A percentile compares a stretch with the other conserved stretches of the same genome.
These are phyloP conservation scores for Eucalyptus pauciflora DNA, from an alignment of 345 rosid species.

Conservation along the genomic window DNA sequence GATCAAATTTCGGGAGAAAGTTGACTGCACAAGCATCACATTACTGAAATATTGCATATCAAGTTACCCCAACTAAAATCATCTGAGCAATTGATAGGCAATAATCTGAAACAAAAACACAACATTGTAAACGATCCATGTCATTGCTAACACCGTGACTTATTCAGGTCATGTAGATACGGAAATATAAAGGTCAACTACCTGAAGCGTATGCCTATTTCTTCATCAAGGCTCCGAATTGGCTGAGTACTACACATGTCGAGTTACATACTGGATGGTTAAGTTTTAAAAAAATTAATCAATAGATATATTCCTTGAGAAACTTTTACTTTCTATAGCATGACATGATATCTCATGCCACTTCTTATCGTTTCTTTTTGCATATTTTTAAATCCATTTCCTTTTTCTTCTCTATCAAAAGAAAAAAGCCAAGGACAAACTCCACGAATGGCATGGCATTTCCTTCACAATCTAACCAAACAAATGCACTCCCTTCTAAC, in stretches of 20 bases:
- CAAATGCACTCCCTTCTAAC: not conserved
- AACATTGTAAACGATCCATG: not conserved
- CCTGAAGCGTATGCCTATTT: not conserved
- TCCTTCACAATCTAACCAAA: not conserved
- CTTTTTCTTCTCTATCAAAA: not conserved
- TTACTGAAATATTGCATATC: not conserved
- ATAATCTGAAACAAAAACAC: not conserved
- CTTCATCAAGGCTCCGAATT: not conserved
- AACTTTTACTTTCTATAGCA: not conserved
- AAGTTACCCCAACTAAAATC: not conserved
- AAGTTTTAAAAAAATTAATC: not conserved
- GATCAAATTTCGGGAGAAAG: not conserved
- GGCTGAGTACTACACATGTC: not conserved
- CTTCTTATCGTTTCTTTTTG: not conserved
- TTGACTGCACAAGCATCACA: not conserved
- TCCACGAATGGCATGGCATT: not conserved
- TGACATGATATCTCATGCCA: not conserved
- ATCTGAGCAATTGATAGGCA: not conserved
- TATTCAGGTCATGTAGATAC: not conserved
- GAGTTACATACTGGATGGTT: not conserved
- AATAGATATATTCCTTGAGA: not conserved
- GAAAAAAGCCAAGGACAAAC: not conserved
- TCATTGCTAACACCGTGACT: not conserved
- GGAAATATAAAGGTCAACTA: not conserved
- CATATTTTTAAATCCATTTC: not conserved